A percentile compares a stretch with the other conserved stretches of the same genome.
Conservation (phyloP, 805 yeast genomes). For the Yamadazyma phyllophila region DNA sequence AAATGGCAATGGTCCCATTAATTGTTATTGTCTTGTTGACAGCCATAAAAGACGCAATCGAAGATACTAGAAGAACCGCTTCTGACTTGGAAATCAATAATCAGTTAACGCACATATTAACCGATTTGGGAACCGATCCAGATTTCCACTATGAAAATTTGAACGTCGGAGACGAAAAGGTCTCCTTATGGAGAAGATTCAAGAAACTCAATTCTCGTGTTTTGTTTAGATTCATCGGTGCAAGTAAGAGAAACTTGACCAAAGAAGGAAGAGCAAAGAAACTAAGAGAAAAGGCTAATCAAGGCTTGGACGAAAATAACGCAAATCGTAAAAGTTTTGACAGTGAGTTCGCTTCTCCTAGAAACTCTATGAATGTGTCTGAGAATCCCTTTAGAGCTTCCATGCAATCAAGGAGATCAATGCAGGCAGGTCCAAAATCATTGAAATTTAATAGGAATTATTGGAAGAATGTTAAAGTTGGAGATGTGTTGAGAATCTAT, state of each 20-base stretch:
- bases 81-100: slow-evolving; percentile 75
- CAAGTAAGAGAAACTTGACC: slow-evolving; percentile 29
- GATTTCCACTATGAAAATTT: slow-evolving; percentile 42
- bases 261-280: slow-evolving; percentile 36
- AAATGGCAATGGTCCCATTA: slow-evolving; percentile 70
- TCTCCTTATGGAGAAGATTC: slow-evolving; percentile 66
- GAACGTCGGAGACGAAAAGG: slow-evolving; percentile 61
- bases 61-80: slow-evolving; percentile 72
- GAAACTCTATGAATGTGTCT: slow-evolving; percentile 10
- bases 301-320: slow-evolving; percentile 7
- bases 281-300: slow-evolving; percentile 15
- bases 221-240: slow-evolving; percentile 25
- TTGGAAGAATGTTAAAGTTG: slow-evolving; percentile 77
- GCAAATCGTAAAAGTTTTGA: slow-evolving; percentile 32
- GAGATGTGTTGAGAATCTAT: slow-evolving; percentile 65
- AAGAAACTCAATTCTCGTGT: slow-evolving; percentile 49
- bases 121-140: slow-evolving; percentile 23
- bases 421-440: slow-evolving; percentile 17
- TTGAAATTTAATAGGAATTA: slow-evolving; percentile 31
- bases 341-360: slow-evolving; percentile 21
- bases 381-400: slow-evolving; percentile 19
- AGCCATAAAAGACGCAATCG: slow-evolving; percentile 76
- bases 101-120: slow-evolving; percentile 63
- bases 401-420: slow-evolving; percentile 12
- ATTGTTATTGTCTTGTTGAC: slow-evolving; percentile 74